phyloP scores from a whole-genome alignment of 306 rosid genomes.

The Fragaria iinumae region DNA sequence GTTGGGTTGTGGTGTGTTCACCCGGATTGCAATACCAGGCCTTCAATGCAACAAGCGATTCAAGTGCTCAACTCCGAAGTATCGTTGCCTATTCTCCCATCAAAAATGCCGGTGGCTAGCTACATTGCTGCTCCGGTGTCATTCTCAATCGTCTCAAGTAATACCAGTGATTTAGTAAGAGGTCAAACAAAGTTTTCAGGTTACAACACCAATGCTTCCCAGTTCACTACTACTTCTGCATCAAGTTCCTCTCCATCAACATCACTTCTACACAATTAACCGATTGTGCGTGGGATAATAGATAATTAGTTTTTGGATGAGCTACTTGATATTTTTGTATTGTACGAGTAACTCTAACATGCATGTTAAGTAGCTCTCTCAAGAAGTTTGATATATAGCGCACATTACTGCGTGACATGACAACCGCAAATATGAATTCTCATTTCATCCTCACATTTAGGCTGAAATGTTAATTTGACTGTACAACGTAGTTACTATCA shows the following conservation, averaged over 20 bases:
- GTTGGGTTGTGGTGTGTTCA: background rate
- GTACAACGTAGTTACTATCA: no score
- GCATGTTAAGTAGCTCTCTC: no score
- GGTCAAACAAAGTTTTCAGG: background rate
- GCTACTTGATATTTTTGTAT: no score
- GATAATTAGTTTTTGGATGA: no score
- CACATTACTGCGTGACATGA: no score
- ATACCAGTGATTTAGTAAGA: background rate
- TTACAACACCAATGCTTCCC: background rate
- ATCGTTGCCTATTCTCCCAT: background rate
- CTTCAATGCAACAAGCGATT: background rate
- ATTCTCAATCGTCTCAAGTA: background rate
- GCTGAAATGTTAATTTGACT: no score
- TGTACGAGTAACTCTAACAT: no score
- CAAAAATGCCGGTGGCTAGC: background rate
- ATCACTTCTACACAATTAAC: background rate
- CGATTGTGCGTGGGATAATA: no score
- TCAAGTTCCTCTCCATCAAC: background rate
- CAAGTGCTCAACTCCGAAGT: slow-evolving; percentile 2
- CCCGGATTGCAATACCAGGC: background rate
- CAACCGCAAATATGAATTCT: no score
- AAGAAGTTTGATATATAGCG: no score
- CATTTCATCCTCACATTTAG: no score
- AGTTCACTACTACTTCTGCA: background rate
- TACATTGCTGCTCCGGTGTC: background rate